Percentiles rank a stretch among this genome's conserved stretches.
These are phyloP conservation scores for Termitomyces eurrhizus DNA, from an alignment of 768 basidiomycete species.

Conservation along the genomic window DNA sequence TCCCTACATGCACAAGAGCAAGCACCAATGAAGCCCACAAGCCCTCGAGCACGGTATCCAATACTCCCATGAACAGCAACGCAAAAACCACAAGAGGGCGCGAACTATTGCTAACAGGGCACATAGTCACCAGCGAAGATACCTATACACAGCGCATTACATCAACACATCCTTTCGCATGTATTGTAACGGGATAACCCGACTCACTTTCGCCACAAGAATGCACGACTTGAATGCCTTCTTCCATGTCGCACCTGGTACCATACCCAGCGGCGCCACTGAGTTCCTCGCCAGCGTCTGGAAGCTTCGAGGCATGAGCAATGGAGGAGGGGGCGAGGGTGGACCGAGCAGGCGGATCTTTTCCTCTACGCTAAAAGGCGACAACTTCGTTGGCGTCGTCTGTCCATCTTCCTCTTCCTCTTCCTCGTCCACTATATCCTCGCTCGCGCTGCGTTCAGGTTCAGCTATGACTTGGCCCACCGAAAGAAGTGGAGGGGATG, in stretches of 20 bases:
- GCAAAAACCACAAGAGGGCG: conserved; percentile 10
- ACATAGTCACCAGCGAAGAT: conserved; percentile 18
- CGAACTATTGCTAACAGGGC: conserved; percentile 3
- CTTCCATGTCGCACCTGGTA: conserved; percentile 11
- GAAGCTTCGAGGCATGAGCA: neutral
- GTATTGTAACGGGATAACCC: neutral
- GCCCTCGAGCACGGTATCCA: conserved; percentile 24
- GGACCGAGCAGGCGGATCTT: conserved; percentile 15
- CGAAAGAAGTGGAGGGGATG: neutral
- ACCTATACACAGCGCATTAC: conserved; percentile 10
- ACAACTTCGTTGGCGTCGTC: conserved; percentile 2
- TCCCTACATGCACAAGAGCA: conserved; percentile 17
- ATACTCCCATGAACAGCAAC: conserved; percentile 21
- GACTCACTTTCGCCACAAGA: conserved; percentile 23
- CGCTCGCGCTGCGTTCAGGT: neutral
- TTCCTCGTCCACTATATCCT: neutral
- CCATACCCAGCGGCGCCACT: neutral
- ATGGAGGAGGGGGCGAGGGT: conserved; percentile 13
- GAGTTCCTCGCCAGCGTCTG: neutral
- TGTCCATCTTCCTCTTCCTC: conserved; percentile 2
- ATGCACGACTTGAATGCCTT: conserved; percentile 24
- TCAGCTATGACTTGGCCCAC: neutral
- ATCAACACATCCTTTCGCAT: neutral
- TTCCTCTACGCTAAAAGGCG: conserved; percentile 5
- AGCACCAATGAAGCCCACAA: conserved; percentile 19